Evolutionary conservation across 2,329 filamentous ascomycete species (phyloP).

Genomic region (Aspergillus terreus): DNA sequence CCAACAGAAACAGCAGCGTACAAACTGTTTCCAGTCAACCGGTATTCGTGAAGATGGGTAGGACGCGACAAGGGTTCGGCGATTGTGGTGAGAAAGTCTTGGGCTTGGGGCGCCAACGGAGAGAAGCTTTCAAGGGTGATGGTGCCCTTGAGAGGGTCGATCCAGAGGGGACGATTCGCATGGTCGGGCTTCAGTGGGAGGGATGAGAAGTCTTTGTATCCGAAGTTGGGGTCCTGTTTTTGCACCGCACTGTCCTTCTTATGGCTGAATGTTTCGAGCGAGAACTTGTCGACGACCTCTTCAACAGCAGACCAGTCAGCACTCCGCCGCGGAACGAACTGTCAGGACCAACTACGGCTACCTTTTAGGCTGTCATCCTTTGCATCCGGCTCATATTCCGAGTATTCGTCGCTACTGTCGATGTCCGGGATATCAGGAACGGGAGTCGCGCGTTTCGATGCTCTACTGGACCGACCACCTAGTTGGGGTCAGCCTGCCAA

Average conservation of each 20-base stretch:
- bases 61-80: slow-evolving; percentile 89
- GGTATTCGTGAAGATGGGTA: slow-evolving; percentile 89
- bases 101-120: slow-evolving; percentile 77
- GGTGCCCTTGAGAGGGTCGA: slow-evolving; percentile 78
- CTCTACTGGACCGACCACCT: slow-evolving; percentile 44
- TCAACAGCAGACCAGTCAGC: slow-evolving; percentile 20
- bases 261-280: slow-evolving; percentile 49
- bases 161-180: slow-evolving; percentile 86
- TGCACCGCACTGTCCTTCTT: slow-evolving; percentile 38
- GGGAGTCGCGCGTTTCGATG: slow-evolving; percentile 47
- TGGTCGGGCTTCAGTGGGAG: slow-evolving; percentile 83
- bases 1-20: slow-evolving; percentile 95
- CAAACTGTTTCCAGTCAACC: slow-evolving; percentile 84
- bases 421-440: slow-evolving; percentile 43
- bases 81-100: slow-evolving; percentile 94
- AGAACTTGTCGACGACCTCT: slow-evolving; percentile 52
- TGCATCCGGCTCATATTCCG: slow-evolving; percentile 48
- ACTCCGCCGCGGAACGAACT: slow-evolving; percentile 8
- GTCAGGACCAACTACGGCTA: slow-evolving; percentile 21
- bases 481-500: slow-evolving; percentile 30
- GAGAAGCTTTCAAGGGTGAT: slow-evolving; percentile 96
- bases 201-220: slow-evolving; percentile 74
- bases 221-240: slow-evolving; percentile 54
- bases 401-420: slow-evolving; percentile 57
- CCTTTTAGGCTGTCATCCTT: slow-evolving; percentile 47